Conservation (phyloP, 495 filamentous ascomycete species). For the Echria macrotheca region DNA sequence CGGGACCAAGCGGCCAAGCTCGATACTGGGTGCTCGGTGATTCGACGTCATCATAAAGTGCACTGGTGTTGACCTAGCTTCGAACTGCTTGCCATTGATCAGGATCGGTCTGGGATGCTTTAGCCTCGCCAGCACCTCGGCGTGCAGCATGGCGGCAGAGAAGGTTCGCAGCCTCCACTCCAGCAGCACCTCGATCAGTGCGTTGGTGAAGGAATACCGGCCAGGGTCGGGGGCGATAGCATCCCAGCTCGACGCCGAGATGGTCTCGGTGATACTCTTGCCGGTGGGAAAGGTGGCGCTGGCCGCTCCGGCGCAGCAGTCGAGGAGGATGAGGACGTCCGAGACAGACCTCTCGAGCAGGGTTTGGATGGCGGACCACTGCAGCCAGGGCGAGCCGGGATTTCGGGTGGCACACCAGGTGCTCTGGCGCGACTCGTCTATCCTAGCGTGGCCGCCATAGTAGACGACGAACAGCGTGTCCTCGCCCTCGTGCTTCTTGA, state of each 20-base stretch:
- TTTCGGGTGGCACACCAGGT: conserved; percentile 45
- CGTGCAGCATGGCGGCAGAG: conserved; percentile 49
- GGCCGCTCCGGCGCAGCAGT: conserved; percentile 49
- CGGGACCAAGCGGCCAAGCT: conserved; percentile 34
- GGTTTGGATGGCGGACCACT: conserved; percentile 52
- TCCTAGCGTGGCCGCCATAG: conserved; percentile 50
- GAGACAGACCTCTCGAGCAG: conserved; percentile 48
- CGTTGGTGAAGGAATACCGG: conserved; percentile 47
- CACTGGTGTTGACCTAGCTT: conserved; percentile 45
- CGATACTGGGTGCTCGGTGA: conserved; percentile 47
- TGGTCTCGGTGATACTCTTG: conserved; percentile 47
- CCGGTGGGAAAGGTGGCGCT: conserved; percentile 45
- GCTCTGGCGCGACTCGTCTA: conserved; percentile 47
- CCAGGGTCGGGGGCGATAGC: conserved; percentile 47
- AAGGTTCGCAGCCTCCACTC: conserved; percentile 44
- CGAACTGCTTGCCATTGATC: conserved; percentile 45
- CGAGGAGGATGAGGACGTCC: conserved; percentile 48
- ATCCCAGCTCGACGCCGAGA: conserved; percentile 50
- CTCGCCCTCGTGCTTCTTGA: conserved; percentile 43
- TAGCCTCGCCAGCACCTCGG: conserved; percentile 45
- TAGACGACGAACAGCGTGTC: conserved; percentile 50
- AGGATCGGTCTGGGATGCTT: conserved; percentile 48
- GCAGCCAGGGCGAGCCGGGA: conserved; percentile 39
- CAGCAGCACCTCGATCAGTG: conserved; percentile 45
- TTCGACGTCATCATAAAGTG: conserved; percentile 52